Evolutionary conservation across 768 basidiomycete species (phyloP).

Genomic region (Chalciporus piperatus): DNA sequence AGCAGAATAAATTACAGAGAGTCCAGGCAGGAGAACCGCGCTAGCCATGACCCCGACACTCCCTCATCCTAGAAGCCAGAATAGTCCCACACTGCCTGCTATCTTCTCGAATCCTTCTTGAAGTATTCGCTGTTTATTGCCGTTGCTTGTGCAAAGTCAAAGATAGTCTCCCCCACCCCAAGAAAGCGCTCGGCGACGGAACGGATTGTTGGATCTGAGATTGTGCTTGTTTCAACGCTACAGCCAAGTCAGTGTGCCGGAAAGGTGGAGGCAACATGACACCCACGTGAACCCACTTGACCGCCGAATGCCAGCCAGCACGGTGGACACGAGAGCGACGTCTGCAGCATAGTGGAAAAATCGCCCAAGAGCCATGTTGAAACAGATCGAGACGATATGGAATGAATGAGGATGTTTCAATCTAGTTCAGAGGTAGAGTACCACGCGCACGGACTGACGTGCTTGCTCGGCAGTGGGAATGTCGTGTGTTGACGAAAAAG

Average conservation of each 20-base stretch:
- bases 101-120: conserved; percentile 49
- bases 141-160: conserved; percentile 79
- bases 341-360: conserved; percentile 83
- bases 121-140: conserved; percentile 88
- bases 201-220: conserved; percentile 77
- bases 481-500: conserved; percentile 13
- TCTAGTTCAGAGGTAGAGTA: background rate
- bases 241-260: background rate
- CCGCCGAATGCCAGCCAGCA: conserved; percentile 87
- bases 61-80: background rate
- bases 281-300: conserved; percentile 90
- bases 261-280: conserved; percentile 1
- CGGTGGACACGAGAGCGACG: conserved; percentile 80
- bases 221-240: conserved; percentile 64
- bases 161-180: conserved; percentile 83
- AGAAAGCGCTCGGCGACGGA: conserved; percentile 79
- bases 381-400: background rate
- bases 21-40: conserved; percentile 19
- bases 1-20: conserved; percentile 28
- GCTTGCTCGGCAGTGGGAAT: background rate
- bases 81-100: conserved; percentile 7
- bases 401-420: conserved; percentile 2
- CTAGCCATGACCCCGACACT: conserved; percentile 6
- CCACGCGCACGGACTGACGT: background rate
- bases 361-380: conserved; percentile 60